These are phyloP conservation scores for Aspergillus clavatus DNA, from an alignment of 2,329 filamentous ascomycete genomes.

Conservation along the genomic window DNA sequence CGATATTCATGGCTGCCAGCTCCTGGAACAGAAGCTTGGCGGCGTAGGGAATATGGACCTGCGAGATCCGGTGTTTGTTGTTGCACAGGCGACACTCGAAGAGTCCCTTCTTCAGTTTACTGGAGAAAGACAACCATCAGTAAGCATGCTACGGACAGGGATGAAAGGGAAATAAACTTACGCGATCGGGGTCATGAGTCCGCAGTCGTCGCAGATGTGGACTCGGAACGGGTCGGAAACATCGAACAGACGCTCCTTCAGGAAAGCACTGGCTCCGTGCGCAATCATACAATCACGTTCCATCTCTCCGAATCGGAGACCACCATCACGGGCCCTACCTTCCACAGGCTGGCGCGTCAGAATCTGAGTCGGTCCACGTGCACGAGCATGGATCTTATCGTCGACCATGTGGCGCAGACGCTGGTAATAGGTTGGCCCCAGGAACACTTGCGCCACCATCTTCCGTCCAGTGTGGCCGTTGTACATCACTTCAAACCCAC, in stretches of 20 bases:
- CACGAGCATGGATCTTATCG: slow-evolving; percentile 99
- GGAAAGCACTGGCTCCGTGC: slow-evolving; percentile 93
- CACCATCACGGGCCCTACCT: slow-evolving; percentile 95
- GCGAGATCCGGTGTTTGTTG: slow-evolving; percentile 98
- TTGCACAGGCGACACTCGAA: slow-evolving; percentile 97
- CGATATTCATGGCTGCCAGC: slow-evolving; percentile 96
- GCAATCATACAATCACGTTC: slow-evolving; percentile 99
- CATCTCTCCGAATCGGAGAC: slow-evolving; percentile 99
- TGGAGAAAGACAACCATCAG: slow-evolving; percentile 32
- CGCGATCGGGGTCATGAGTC: slow-evolving; percentile 98
- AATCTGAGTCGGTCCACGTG: slow-evolving; percentile 93
- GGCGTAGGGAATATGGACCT: slow-evolving; percentile 95
- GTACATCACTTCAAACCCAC: slow-evolving; percentile 98
- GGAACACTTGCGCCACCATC: slow-evolving; percentile 88
- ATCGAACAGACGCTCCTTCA: slow-evolving; percentile 96
- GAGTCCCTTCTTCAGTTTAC: slow-evolving; percentile 88
- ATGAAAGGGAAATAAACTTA: slow-evolving; percentile 67
- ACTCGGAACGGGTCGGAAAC: slow-evolving; percentile 97
- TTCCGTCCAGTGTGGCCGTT: slow-evolving; percentile 96
- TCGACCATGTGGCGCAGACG: slow-evolving; percentile 99
- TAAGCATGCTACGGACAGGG: too few species aligned
- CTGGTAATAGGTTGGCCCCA: slow-evolving; percentile 98
- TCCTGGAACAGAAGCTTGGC: slow-evolving; percentile 99
- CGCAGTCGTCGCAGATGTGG: slow-evolving; percentile 97
- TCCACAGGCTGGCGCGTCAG: slow-evolving; percentile 96